phyloP scores from a whole-genome alignment of 2,329 filamentous ascomycete genomes.

The Colletotrichum tropicicola region DNA sequence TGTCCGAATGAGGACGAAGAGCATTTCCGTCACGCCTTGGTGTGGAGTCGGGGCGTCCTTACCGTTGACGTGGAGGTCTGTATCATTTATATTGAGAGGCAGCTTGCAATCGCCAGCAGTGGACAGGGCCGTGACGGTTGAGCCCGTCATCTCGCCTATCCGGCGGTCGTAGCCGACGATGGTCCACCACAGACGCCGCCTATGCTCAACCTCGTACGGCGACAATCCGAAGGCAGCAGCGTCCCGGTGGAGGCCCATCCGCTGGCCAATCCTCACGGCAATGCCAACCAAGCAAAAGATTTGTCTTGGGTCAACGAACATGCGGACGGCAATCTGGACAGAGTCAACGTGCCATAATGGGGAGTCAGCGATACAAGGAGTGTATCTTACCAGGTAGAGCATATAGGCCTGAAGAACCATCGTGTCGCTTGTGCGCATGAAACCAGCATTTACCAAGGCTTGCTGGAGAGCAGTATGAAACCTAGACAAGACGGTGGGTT shows the following conservation, averaged over 20 bases:
- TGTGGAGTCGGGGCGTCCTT: constrained; percentile 61
- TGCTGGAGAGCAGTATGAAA: constrained; percentile 70
- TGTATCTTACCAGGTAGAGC: constrained; percentile 68
- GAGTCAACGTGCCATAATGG: background rate
- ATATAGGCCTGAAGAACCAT: constrained; percentile 74
- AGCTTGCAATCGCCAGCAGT: constrained; percentile 63
- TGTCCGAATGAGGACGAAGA: constrained; percentile 65
- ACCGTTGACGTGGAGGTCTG: constrained; percentile 65
- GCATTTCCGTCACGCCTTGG: constrained; percentile 65
- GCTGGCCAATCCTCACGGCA: constrained; percentile 72
- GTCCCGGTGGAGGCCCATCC: constrained; percentile 75
- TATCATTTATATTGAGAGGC: constrained; percentile 70
- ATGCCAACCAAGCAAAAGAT: constrained; percentile 71
- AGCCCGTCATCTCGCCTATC: constrained; percentile 72
- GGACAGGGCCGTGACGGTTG: constrained; percentile 64
- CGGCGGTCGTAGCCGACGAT: constrained; percentile 75
- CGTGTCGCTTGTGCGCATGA: constrained; percentile 72
- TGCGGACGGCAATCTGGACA: constrained; percentile 53
- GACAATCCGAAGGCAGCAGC: constrained; percentile 57
- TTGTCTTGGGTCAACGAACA: constrained; percentile 67
- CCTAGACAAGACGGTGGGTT: constrained; percentile 56
- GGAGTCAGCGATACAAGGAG: background rate
- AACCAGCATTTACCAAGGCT: constrained; percentile 71
- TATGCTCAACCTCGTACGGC: constrained; percentile 73
- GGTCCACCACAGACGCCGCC: constrained; percentile 79